phyloP scores from a whole-genome alignment of 306 rosid species.

The Cicer pinnatifidum region DNA sequence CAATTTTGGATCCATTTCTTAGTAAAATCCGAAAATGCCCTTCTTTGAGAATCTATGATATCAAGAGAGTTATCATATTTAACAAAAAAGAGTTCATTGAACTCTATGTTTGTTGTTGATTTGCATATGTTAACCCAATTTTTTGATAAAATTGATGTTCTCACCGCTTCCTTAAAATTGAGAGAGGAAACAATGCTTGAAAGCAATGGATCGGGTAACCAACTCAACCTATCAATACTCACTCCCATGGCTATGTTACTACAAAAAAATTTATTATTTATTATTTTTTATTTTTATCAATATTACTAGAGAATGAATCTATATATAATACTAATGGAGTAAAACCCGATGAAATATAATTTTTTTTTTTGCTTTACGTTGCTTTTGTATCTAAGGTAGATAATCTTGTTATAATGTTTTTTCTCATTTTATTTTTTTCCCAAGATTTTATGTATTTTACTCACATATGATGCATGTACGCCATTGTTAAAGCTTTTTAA shows the following conservation, averaged over 20 bases:
- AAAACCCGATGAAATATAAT: too few species aligned
- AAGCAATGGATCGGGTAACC: conserved; percentile 1
- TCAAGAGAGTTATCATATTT: not conserved
- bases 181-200: conserved; percentile 30
- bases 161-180: conserved; percentile 40
- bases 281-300: not conserved
- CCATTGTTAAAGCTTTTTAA: too few species aligned
- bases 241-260: conserved; percentile 8
- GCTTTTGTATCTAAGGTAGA: too few species aligned
- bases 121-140: conserved; percentile 14
- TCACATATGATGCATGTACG: not conserved
- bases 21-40: conserved; percentile 4
- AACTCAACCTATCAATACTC: not conserved
- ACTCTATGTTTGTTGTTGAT: conserved; percentile 19
- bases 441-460: not conserved
- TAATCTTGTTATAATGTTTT: not conserved
- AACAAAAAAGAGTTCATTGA: conserved; percentile 39
- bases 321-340: not conserved
- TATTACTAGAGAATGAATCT: not conserved
- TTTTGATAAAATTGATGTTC: conserved; percentile 24
- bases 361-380: too few species aligned
- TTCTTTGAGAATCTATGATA: not conserved
- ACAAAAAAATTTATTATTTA: not conserved
- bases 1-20: not conserved
- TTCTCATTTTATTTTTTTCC: not conserved